These are phyloP conservation scores for Pythium monospermum DNA, from an alignment of 352 stramenopile species.

Conservation along the genomic window DNA sequence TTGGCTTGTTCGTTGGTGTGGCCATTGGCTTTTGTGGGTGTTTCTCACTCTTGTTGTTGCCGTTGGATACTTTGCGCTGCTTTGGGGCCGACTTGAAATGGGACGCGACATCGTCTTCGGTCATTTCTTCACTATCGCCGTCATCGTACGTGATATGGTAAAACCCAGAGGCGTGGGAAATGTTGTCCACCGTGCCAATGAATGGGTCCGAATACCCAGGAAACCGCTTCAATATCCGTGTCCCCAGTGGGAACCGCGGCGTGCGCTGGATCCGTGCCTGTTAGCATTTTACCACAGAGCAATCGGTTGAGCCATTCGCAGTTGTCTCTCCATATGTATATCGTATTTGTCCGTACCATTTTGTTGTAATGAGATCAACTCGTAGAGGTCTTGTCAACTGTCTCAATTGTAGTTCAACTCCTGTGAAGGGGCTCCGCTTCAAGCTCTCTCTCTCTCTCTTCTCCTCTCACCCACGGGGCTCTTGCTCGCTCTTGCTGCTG, in stretches of 20 bases:
- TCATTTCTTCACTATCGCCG: slow-evolving; percentile 80
- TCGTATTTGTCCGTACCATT: neutral
- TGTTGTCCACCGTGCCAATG: slow-evolving; percentile 48
- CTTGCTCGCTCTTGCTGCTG: too few species aligned
- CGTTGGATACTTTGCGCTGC: neutral
- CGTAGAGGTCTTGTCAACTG: too few species aligned
- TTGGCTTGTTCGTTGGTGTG: neutral
- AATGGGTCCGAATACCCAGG: slow-evolving; percentile 56
- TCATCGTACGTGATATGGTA: slow-evolving; percentile 80
- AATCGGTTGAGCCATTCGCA: neutral
- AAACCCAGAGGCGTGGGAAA: slow-evolving; percentile 42
- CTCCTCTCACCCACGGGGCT: too few species aligned
- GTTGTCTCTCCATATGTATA: too few species aligned
- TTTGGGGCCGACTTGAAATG: slow-evolving; percentile 27
- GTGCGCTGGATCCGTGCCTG: slow-evolving; percentile 45
- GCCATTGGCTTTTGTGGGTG: neutral
- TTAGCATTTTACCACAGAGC: neutral
- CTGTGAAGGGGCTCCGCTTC: too few species aligned
- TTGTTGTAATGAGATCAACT: too few species aligned
- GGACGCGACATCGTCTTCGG: slow-evolving; percentile 53
- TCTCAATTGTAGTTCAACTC: too few species aligned
- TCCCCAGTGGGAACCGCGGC: slow-evolving; percentile 55
- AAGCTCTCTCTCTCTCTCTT: too few species aligned
- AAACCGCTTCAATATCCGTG: slow-evolving; percentile 67
- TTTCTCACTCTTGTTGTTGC: neutral